A percentile compares a stretch with the other conserved stretches of the same genome.
These are phyloP conservation scores for Yamagishiella unicocca DNA, from an alignment of 139 green algal species.

Conservation along the genomic window DNA sequence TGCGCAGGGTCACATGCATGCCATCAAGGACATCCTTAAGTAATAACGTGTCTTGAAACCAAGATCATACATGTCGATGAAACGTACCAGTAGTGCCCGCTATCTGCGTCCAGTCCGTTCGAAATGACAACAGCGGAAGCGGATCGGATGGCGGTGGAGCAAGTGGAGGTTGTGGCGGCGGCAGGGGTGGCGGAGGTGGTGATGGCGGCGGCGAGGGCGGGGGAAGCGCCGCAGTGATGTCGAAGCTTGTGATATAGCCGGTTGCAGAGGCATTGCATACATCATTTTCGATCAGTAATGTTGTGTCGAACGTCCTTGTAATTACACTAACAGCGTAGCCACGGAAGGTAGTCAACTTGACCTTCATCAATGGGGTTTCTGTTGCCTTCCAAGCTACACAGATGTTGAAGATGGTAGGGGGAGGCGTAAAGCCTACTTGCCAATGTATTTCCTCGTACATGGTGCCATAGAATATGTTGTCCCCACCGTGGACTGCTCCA, in stretches of 20 bases:
- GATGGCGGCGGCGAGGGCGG: not conserved
- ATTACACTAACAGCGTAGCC: not conserved
- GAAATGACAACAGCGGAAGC: not conserved
- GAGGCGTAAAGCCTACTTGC: not conserved
- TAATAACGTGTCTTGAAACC: no score
- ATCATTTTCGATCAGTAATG: not conserved
- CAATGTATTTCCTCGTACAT: not conserved
- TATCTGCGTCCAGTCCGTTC: not conserved
- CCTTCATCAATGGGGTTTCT: not conserved
- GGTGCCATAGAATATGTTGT: not conserved
- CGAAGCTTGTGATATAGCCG: not conserved
- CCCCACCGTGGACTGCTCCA: not conserved
- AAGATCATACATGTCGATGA: no score
- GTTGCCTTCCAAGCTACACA: not conserved
- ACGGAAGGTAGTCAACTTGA: not conserved
- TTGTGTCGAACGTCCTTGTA: not conserved
- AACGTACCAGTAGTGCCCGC: not conserved
- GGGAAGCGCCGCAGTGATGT: no score
- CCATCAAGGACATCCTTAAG: no score
- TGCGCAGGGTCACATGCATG: no score
- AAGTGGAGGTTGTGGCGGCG: not conserved
- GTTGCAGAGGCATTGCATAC: no score
- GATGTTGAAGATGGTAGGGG: not conserved
- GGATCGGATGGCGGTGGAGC: no score
- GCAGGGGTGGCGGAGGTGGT: not conserved